These are phyloP conservation scores for Hordeum marinum DNA, from an alignment of 176 grass and related monocot genomes.

Conservation along the genomic window DNA sequence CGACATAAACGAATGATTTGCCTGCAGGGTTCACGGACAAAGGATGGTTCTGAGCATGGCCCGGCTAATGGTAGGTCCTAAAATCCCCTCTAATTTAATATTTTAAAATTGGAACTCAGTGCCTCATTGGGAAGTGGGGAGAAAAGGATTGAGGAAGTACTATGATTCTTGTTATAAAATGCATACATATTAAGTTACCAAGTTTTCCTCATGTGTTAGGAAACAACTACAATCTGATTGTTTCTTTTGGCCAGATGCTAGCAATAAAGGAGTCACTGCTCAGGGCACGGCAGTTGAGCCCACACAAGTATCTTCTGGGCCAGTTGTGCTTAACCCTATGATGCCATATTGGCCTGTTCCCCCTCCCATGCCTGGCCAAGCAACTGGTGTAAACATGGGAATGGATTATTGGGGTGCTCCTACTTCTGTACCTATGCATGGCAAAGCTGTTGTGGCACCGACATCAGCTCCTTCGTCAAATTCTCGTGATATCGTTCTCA, in stretches of 20 bases:
- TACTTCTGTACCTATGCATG: constrained; percentile 38
- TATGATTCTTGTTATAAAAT: constrained; percentile 8
- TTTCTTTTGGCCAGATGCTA: constrained; percentile 32
- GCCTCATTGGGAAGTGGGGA: neutral
- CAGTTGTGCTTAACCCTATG: constrained; percentile 57
- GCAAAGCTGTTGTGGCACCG: constrained; percentile 38
- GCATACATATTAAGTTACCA: neutral
- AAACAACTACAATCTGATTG: constrained; percentile 8
- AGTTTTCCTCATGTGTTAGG: neutral
- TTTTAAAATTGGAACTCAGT: neutral
- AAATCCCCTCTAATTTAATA: constrained; percentile 3
- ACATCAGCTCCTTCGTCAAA: constrained; percentile 42
- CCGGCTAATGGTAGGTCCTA: constrained; percentile 37
- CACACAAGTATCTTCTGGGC: constrained; percentile 38
- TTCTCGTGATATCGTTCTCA: constrained; percentile 46
- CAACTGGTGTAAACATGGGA: constrained; percentile 40
- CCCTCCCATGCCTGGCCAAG: constrained; percentile 49
- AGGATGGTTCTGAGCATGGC: constrained; percentile 47
- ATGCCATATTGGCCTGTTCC: constrained; percentile 51
- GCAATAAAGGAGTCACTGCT: constrained; percentile 31
- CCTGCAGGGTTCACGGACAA: constrained; percentile 45
- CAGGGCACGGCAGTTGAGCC: constrained; percentile 30
- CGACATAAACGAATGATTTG: constrained; percentile 19
- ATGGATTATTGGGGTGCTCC: constrained; percentile 57
- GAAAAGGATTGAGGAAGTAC: constrained; percentile 8